A percentile compares a stretch with the other conserved stretches of the same genome.
phyloP scores from a whole-genome alignment of 352 stramenopile genomes.

The Globisporangium nagaii region DNA sequence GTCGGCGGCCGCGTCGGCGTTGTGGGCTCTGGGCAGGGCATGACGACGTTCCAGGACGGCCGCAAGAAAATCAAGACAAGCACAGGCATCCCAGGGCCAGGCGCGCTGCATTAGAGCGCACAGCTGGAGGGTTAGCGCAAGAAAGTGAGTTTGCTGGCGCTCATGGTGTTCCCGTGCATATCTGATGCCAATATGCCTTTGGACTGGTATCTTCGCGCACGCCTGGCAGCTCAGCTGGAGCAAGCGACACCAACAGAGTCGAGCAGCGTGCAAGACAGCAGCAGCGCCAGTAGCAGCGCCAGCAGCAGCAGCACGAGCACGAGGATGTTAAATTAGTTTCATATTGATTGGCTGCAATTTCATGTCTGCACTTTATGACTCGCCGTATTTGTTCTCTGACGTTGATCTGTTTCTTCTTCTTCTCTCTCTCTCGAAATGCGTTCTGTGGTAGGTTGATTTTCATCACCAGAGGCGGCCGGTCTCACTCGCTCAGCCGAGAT shows the following conservation, averaged over 20 bases:
- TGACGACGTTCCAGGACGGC: constrained; percentile 74
- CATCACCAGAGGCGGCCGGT: not conserved
- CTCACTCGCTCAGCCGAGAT: constrained; percentile 10
- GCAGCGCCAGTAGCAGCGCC: too few species aligned
- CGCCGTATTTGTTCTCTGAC: not conserved
- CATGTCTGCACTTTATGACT: not conserved
- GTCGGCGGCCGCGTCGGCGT: constrained; percentile 83
- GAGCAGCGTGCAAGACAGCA: too few species aligned
- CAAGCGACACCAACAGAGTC: too few species aligned
- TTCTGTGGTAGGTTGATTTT: not conserved
- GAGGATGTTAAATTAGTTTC: not conserved
- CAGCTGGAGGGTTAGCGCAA: not conserved
- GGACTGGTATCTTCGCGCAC: too few species aligned
- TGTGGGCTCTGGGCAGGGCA: constrained; percentile 81
- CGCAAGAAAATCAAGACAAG: constrained; percentile 68
- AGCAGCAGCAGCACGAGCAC: not conserved
- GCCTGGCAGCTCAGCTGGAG: too few species aligned
- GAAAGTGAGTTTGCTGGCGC: too few species aligned
- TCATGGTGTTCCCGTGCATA: too few species aligned
- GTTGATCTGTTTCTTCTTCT: not conserved
- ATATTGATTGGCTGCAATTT: not conserved
- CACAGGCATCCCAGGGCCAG: not conserved
- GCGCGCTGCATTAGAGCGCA: not conserved
- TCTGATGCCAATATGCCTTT: too few species aligned
- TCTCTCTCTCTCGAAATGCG: too few species aligned